Evolutionary conservation across 2,329 filamentous ascomycete species (phyloP).

Genomic region (Verticillium zaregamsianum): DNA sequence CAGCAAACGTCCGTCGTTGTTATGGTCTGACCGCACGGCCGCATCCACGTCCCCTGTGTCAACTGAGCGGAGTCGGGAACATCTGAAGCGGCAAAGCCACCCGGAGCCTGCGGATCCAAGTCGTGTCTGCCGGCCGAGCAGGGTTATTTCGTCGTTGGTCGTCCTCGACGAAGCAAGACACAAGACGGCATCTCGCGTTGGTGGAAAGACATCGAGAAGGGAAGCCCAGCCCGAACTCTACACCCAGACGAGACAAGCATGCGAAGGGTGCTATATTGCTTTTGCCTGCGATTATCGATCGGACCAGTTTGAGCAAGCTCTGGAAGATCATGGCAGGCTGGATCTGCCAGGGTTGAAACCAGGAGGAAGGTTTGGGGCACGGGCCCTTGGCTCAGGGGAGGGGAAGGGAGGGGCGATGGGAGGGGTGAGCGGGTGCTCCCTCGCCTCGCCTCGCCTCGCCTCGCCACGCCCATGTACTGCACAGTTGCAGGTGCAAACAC

Average conservation of each 20-base stretch:
- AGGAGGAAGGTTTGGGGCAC: neutral
- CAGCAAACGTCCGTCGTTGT: neutral
- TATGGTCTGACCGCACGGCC: neutral
- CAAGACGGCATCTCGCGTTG: neutral
- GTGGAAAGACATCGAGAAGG: neutral
- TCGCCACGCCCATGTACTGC: neutral
- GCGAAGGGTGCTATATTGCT: neutral
- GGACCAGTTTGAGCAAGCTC: neutral
- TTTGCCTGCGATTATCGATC: neutral
- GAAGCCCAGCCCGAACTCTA: neutral
- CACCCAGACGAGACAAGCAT: neutral
- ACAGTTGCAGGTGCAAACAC: neutral
- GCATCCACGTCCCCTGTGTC: neutral
- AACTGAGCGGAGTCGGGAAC: neutral
- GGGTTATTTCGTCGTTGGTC: neutral
- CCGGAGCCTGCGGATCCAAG: neutral
- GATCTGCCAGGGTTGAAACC: neutral
- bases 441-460: neutral
- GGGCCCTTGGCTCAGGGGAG: neutral
- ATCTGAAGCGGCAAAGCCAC: conserved; percentile 3
- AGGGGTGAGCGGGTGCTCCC: neutral
- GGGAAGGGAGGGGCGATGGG: neutral
- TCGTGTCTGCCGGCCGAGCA: neutral
- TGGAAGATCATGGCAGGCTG: neutral
- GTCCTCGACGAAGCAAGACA: too few species aligned